Evolutionary conservation across 192 early-diverging fungal genomes (phyloP), one percentile per base, ranked within the genome.

Genomic region (Backusella tuberculispora): DNA sequence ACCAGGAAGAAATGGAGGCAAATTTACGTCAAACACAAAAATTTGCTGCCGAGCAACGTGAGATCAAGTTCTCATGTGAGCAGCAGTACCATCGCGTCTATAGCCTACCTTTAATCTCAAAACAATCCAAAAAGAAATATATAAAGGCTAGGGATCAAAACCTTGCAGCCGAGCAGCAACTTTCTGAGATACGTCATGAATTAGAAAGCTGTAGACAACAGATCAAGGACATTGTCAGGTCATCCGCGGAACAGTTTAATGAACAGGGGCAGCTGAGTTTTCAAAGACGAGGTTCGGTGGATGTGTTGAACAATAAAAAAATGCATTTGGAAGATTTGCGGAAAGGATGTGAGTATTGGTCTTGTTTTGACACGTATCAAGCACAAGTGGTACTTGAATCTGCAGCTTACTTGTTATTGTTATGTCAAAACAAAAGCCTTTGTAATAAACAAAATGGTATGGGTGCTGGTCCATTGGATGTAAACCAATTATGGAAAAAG

Each of bases 321-420:
- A 4, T 38, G 12, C 48, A 56, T 17, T 4, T 42, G 17, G 47
- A 17, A 5, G 40, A 71, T 41, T 42, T 71, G 2, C n/a, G 37
- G n/a, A 24, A 71, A 38, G 50, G 70, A 15, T 38, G 37, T 53
- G 48, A 37, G 3, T 71, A 40, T 42, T 71, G 70, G 70, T 41
- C 47, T 10, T 15, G 13, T 42, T 71, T 71, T 56, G 46, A 71
- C 21, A 56, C 24, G n/a, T 56, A 71, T 50, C 70, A 71, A 19
- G 45, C 34, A 9, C 46, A 71, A 34, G 46, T 71, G 9, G 38
- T 56, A 37, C n/a, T 48, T 13, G 48, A 50, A 42, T 56, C 46
- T 41, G 70, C 50, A 37, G 26, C 12, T 8, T 38, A 71, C 3
- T 41, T 71, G 21, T 40, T 38, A 5, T 50, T 46, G 6, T 17